These are phyloP conservation scores for Boletus bicolor DNA, from an alignment of 768 basidiomycete species.

Conservation along the genomic window DNA sequence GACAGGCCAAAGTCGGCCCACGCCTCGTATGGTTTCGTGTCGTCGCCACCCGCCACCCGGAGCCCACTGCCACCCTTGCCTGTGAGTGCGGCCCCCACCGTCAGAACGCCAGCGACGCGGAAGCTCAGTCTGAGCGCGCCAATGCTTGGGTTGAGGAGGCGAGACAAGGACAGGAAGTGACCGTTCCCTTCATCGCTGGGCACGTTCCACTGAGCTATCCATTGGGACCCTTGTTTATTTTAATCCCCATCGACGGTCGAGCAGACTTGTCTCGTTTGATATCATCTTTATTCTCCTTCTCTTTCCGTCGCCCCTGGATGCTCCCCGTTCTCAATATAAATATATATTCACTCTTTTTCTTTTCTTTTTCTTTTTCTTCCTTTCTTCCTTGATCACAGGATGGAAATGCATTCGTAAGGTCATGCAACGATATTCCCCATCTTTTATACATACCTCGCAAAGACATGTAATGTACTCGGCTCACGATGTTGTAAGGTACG, in stretches of 20 bases:
- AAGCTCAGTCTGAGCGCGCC: conserved; percentile 69
- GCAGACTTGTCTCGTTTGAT: conserved; percentile 15
- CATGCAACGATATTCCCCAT: conserved; percentile 19
- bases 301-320: conserved; percentile 8
- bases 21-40: conserved; percentile 17
- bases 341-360: conserved; percentile 1
- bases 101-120: conserved; percentile 44
- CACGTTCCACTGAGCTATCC: not conserved
- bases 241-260: not conserved
- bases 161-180: conserved; percentile 46
- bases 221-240: not conserved
- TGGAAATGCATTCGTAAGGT: conserved; percentile 10
- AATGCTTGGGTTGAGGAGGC: conserved; percentile 52
- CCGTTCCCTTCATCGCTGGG: not conserved
- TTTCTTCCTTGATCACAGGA: conserved; percentile 5
- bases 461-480: conserved; percentile 24
- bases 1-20: conserved; percentile 29
- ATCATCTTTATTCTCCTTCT: conserved; percentile 28
- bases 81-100: conserved; percentile 19
- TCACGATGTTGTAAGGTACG: conserved; percentile 18
- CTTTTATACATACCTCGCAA: conserved; percentile 24
- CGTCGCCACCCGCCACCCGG: conserved; percentile 15
- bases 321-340: not conserved
- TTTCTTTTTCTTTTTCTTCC: not conserved
- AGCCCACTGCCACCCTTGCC: conserved; percentile 12